phyloP scores from a whole-genome alignment of 2,329 filamentous ascomycete genomes.

The Cladophialophora immunda region DNA sequence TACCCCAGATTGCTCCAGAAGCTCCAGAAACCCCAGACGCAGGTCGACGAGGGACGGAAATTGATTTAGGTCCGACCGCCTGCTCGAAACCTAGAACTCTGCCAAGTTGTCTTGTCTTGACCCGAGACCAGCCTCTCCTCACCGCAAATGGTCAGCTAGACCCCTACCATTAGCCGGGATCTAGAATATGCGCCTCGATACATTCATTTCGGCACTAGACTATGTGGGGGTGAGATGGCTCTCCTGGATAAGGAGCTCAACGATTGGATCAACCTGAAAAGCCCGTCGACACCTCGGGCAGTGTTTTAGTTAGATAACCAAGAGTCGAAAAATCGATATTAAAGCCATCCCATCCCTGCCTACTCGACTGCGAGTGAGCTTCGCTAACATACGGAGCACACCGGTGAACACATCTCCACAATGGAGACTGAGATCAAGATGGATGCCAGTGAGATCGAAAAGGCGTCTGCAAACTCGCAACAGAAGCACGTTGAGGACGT shows the following conservation, averaged over 20 bases:
- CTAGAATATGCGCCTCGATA: neutral
- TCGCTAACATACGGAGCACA: neutral
- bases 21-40: neutral
- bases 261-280: neutral
- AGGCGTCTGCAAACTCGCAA: neutral
- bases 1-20: neutral
- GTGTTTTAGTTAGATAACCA: neutral
- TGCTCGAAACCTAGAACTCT: neutral
- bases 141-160: neutral
- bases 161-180: neutral
- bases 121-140: neutral
- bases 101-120: neutral
- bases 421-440: neutral
- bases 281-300: neutral
- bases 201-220: too few species aligned
- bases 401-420: neutral
- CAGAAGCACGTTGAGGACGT: conserved; percentile 10
- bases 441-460: neutral
- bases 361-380: neutral
- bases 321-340: neutral
- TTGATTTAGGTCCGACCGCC: neutral
- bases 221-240: too few species aligned
- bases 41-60: neutral
- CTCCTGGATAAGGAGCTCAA: neutral
- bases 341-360: neutral